These are phyloP conservation scores for Acanthamoeba healyi DNA, from an alignment of 208 protist genomes.

Conservation along the genomic window DNA sequence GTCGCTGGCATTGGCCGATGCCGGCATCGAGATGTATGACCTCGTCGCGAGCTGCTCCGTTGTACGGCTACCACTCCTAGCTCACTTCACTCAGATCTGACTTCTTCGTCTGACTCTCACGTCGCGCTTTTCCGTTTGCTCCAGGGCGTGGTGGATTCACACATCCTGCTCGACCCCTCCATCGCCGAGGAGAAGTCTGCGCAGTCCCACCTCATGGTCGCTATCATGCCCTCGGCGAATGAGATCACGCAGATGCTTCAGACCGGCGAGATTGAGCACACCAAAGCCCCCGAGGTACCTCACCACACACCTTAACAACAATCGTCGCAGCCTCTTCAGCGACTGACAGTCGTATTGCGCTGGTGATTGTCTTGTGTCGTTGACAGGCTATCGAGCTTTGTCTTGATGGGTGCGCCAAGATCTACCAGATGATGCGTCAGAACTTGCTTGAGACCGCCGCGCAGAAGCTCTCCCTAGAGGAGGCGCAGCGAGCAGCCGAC, in stretches of 20 bases:
- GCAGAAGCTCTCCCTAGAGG: constrained; percentile 54
- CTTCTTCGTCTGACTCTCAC: neutral
- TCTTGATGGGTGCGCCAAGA: constrained; percentile 86
- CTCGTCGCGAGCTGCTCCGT: constrained; percentile 85
- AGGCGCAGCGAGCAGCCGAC: neutral
- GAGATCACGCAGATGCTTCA: constrained; percentile 85
- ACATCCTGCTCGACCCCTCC: constrained; percentile 71
- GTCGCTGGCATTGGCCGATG: constrained; percentile 93
- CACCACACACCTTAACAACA: neutral
- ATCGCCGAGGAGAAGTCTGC: constrained; percentile 62
- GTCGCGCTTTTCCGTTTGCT: neutral
- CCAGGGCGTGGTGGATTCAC: constrained; percentile 27
- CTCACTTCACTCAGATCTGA: neutral
- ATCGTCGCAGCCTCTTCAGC: no score
- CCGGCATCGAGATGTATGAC: constrained; percentile 90
- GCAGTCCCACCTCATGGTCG: constrained; percentile 61
- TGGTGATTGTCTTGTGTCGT: neutral
- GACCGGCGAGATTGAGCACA: constrained; percentile 80
- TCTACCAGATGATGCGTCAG: constrained; percentile 82
- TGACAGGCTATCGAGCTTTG: constrained; percentile 82
- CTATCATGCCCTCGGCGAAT: constrained; percentile 78
- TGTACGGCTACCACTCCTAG: constrained; percentile 10
- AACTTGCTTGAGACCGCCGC: constrained; percentile 72
- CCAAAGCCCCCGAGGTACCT: constrained; percentile 73
- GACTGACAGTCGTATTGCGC: neutral